A percentile compares a stretch with the other conserved stretches of the same genome.
Evolutionary conservation across 306 rosid genomes (phyloP).

Genomic region (Gillenia trifoliata): DNA sequence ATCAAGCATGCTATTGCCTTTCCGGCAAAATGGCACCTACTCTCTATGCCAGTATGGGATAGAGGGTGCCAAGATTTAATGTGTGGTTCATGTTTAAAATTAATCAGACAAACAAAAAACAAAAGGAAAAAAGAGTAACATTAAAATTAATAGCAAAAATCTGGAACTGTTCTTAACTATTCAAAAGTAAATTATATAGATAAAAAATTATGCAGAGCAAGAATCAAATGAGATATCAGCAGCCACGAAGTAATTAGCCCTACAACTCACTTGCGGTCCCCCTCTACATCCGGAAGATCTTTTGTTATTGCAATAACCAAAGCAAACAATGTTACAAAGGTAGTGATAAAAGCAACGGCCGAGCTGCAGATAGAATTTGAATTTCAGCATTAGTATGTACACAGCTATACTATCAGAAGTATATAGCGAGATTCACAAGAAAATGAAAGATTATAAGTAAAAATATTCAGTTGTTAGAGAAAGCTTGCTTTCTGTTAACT

Average conservation of each 20-base stretch:
- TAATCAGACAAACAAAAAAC: not conserved
- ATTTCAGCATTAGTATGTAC: not conserved
- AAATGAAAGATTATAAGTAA: not conserved
- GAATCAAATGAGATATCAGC: conserved; percentile 5
- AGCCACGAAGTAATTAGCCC: conserved; percentile 12
- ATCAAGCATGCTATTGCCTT: not conserved
- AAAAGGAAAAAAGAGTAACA: not conserved
- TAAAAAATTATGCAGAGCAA: not conserved
- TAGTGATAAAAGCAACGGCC: conserved; percentile 85
- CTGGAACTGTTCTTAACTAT: not conserved
- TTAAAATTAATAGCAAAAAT: not conserved
- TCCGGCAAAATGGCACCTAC: not conserved
- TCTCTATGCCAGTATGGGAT: not conserved
- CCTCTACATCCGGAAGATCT: conserved; percentile 98
- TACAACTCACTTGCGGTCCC: conserved; percentile 81
- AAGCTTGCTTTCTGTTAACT: not conserved
- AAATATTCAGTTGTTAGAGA: not conserved
- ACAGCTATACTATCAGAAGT: not conserved
- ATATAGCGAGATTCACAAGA: not conserved
- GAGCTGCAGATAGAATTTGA: conserved; percentile 58
- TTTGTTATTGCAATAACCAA: conserved; percentile 95
- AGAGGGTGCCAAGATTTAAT: not conserved
- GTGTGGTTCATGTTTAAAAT: not conserved
- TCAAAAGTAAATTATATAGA: not conserved
- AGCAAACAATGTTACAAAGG: conserved; percentile 88